Conservation (phyloP, 1,284 basidiomycete species). For the Singerocomus rubriflavus region DNA sequence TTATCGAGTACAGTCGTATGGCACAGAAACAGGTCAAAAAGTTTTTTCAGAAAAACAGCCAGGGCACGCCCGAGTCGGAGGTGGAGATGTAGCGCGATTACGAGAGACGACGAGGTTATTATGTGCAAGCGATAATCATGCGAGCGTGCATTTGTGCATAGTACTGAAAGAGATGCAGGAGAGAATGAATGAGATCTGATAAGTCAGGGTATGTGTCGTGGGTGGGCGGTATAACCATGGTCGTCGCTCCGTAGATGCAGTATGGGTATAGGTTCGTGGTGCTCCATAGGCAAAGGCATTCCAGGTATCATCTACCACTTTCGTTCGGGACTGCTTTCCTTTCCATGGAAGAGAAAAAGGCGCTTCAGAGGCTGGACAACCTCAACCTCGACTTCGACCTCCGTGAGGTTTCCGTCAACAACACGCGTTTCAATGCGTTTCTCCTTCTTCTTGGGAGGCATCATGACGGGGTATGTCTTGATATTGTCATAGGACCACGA, state of each 20-base stretch:
- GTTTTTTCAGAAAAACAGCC: conserved; percentile 15
- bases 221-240: conserved; percentile 32
- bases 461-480: conserved; percentile 64
- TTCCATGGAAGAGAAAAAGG: conserved; percentile 48
- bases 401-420: conserved; percentile 51
- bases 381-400: conserved; percentile 52
- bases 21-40: conserved; percentile 25
- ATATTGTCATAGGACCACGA: conserved; percentile 72
- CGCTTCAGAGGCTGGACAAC: conserved; percentile 44
- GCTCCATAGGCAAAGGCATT: conserved; percentile 15
- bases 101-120: conserved; percentile 28
- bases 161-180: conserved; percentile 23
- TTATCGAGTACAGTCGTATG: conserved; percentile 36
- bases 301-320: conserved; percentile 25
- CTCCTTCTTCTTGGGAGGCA: conserved; percentile 50
- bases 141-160: conserved; percentile 22
- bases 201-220: conserved; percentile 38
- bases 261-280: conserved; percentile 28
- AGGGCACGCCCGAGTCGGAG: conserved; percentile 18
- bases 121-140: conserved; percentile 28
- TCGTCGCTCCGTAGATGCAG: conserved; percentile 27
- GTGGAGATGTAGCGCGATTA: conserved; percentile 32
- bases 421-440: conserved; percentile 44
- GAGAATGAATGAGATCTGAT: conserved; percentile 17
- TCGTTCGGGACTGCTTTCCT: conserved; percentile 28